Percentiles rank a stretch among this genome's conserved stretches.
Evolutionary conservation across 2,329 filamentous ascomycete genomes (phyloP).

Genomic region (Cercospora citrullina): DNA sequence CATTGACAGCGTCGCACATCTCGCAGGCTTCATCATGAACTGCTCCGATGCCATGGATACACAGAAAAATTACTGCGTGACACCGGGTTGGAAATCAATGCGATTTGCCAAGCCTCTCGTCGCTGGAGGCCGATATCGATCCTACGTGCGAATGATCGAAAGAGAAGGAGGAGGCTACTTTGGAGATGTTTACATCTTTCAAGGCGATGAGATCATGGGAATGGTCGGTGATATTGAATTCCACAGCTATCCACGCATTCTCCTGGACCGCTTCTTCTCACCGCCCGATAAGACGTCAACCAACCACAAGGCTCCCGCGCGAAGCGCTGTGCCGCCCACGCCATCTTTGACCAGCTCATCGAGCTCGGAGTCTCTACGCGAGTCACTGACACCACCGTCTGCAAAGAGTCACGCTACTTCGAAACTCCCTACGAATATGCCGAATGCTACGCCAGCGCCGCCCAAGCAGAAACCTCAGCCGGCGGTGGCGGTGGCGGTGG

Average conservation of each 20-base stretch:
- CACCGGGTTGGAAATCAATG: slow-evolving; percentile 37
- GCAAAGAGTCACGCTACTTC: background rate
- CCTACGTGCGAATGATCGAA: slow-evolving; percentile 35
- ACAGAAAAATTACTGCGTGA: slow-evolving; percentile 39
- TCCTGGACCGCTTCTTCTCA: slow-evolving; percentile 66
- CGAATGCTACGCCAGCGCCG: background rate
- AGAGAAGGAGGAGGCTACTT: slow-evolving; percentile 32
- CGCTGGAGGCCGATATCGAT: slow-evolving; percentile 36
- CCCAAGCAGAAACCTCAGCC: slow-evolving; percentile 21
- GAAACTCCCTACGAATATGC: background rate
- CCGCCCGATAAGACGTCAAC: slow-evolving; percentile 55
- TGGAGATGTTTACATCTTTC: slow-evolving; percentile 32
- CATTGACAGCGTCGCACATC: slow-evolving; percentile 37
- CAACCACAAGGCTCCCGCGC: background rate
- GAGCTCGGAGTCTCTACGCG: background rate
- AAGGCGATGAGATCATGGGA: slow-evolving; percentile 23
- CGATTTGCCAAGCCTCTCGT: slow-evolving; percentile 35
- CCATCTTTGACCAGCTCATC: background rate
- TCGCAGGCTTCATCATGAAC: background rate
- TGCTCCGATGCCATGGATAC: slow-evolving; percentile 27
- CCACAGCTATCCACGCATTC: slow-evolving; percentile 63
- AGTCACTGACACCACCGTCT: background rate
- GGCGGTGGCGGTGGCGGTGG: background rate
- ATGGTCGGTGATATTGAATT: slow-evolving; percentile 51
- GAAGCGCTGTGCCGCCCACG: background rate